Evolutionary conservation across 768 basidiomycete genomes (phyloP).

Genomic region (Ramaria rubella): DNA sequence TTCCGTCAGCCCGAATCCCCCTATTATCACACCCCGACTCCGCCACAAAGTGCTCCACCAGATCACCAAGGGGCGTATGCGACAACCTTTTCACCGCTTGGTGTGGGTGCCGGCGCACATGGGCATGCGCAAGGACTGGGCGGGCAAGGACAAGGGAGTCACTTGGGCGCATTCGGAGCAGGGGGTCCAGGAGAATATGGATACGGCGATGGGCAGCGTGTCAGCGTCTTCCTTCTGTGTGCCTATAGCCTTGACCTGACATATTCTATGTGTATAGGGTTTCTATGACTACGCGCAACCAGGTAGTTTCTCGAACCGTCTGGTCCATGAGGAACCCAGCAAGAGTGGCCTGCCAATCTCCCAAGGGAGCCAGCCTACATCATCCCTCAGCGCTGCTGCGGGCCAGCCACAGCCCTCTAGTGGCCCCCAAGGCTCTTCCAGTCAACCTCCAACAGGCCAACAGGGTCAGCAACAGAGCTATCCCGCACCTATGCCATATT

Average conservation of each 20-base stretch:
- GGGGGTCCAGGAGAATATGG: conserved; percentile 46
- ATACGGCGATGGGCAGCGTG: conserved; percentile 61
- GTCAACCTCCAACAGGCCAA: conserved; percentile 6
- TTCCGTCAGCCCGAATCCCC: conserved; percentile 60
- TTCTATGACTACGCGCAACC: conserved; percentile 74
- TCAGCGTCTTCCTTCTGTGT: conserved; percentile 30
- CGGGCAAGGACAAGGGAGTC: conserved; percentile 48
- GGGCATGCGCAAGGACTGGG: conserved; percentile 43
- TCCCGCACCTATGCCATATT: conserved; percentile 47
- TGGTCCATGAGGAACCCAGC: conserved; percentile 64
- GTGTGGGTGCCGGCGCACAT: conserved; percentile 40
- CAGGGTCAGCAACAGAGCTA: conserved; percentile 37
- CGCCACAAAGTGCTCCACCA: conserved; percentile 59
- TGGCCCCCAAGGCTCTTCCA: conserved; percentile 3
- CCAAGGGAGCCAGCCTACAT: conserved; percentile 40
- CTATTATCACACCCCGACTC: conserved; percentile 76
- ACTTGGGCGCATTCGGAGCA: conserved; percentile 48
- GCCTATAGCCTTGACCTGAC: conserved; percentile 12
- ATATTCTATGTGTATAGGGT: conserved; percentile 35
- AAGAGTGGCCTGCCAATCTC: conserved; percentile 55
- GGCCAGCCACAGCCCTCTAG: conserved; percentile 5
- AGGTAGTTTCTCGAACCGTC: conserved; percentile 55
- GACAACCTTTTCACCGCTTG: conserved; percentile 39
- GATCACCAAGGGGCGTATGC: conserved; percentile 28
- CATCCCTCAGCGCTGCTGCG: background rate